Evolutionary conservation across 768 basidiomycete genomes (phyloP).

Genomic region (Amanita polypyramis): DNA sequence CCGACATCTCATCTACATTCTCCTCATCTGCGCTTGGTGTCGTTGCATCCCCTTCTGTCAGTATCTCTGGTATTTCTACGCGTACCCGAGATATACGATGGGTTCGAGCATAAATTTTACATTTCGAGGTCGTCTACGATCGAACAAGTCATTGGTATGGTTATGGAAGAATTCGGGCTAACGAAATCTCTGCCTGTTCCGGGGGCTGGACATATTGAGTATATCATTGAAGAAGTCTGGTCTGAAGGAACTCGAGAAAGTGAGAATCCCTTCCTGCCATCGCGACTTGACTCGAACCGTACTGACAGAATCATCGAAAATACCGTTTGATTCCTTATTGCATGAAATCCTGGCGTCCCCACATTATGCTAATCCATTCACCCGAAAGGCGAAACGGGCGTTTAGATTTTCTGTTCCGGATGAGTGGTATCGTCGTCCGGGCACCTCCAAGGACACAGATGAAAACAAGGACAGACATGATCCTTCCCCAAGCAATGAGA

Average conservation of each 20-base stretch:
- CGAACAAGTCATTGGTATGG: conserved; percentile 36
- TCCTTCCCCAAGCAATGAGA: conserved; percentile 34
- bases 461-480: conserved; percentile 33
- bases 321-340: conserved; percentile 32
- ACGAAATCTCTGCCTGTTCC: conserved; percentile 54
- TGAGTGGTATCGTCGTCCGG: conserved; percentile 67
- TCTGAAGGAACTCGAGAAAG: conserved; percentile 39
- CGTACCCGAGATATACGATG: conserved; percentile 72
- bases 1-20: conserved; percentile 58
- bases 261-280: conserved; percentile 21
- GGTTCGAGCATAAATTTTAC: conserved; percentile 55
- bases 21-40: conserved; percentile 62
- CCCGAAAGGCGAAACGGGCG: conserved; percentile 28
- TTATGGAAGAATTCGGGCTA: conserved; percentile 60
- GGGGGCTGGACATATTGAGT: conserved; percentile 61
- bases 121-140: conserved; percentile 49
- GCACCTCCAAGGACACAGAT: conserved; percentile 38
- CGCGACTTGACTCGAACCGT: conserved; percentile 10
- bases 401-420: conserved; percentile 67
- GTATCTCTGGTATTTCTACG: conserved; percentile 46
- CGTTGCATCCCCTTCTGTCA: conserved; percentile 50
- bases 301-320: conserved; percentile 30
- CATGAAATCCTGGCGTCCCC: conserved; percentile 33
- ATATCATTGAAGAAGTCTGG: conserved; percentile 66
- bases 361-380: conserved; percentile 29